Evolutionary conservation across 2,329 filamentous ascomycete genomes (phyloP), one percentile per base, ranked within the genome.

Genomic region (Cercospora citrullina): DNA sequence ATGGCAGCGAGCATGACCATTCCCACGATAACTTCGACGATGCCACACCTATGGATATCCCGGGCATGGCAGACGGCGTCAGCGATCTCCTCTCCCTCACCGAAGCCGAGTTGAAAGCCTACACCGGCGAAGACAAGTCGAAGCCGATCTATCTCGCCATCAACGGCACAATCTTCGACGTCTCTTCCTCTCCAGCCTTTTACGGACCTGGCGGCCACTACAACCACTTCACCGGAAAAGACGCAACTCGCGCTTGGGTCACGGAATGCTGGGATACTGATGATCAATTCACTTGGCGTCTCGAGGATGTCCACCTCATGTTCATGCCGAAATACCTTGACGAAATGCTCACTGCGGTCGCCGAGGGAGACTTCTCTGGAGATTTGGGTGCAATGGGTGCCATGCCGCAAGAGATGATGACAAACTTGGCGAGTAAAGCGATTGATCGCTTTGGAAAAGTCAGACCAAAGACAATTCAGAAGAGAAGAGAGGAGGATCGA

Each of bases 131-230:
- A 10, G 73, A 76, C 45, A 64, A 70, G 2, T 59, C 66, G 3
- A 71, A 71, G 33, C 75, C 75, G 8, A 73, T 77, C 69, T 75
- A 75, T 63, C 71, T 77, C 63, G 75, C 72, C 60, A 72, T 77
- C 65, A 74, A 76, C 67, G 71, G 72, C 68, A 76, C 72, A 39
- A 74, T 77, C 68, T 76, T 74, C 70, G 75, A 77, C 69, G 75
- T 77, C 60, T 74, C 74, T 14, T 68, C 72, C 57, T 66, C 60
- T 2, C 75, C 72, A 16, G 63, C 67, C 60, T 76, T 77, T 71
- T 77, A 77, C 70, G 75, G 75, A 23, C 75, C 75, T 1, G 72
- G 74, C 14, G 75, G 75, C 4, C 73, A 73, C 61, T 77, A 77
- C 70, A 60, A 73, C 53, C 73, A 75, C 64, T 76, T 77, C 64